A percentile compares a stretch with the other conserved stretches of the same genome.
Conservation (phyloP, 2,329 filamentous ascomycete species). For the Fusarium sp. region DNA sequence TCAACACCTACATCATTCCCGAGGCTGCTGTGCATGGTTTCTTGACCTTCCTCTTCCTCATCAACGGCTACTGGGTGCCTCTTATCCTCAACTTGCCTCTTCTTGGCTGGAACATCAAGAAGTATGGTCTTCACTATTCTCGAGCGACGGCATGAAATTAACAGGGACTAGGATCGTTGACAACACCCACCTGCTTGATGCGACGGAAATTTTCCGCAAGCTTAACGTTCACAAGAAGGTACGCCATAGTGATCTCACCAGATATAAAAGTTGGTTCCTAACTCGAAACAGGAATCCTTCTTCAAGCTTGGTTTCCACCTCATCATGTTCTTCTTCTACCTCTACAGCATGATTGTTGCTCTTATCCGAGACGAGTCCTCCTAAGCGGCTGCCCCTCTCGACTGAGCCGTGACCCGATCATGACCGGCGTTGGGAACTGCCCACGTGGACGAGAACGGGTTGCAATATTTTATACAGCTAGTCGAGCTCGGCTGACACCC, state of each 20-base stretch:
- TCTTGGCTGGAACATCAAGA: constrained; percentile 94
- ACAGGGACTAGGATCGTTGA: constrained; percentile 80
- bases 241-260: constrained; percentile 26
- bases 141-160: constrained; percentile 22
- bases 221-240: constrained; percentile 99
- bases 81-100: constrained; percentile 92
- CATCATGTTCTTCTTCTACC: constrained; percentile 99
- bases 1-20: constrained; percentile 99
- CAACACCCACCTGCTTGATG: constrained; percentile 95
- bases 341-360: constrained; percentile 98
- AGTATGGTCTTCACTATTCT: constrained; percentile 71
- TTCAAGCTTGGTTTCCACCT: constrained; percentile 99
- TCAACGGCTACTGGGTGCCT: constrained; percentile 99
- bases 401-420: constrained; percentile 31
- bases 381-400: constrained; percentile 59
- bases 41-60: constrained; percentile 93
- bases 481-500: constrained; percentile 31
- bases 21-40: constrained; percentile 98
- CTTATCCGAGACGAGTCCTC: constrained; percentile 94
- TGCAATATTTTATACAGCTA: constrained; percentile 20
- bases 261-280: constrained; percentile 27
- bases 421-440: constrained; percentile 18
- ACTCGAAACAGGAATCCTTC: constrained; percentile 84
- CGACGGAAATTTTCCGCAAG: constrained; percentile 99
- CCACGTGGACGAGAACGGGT: constrained; percentile 21